A percentile compares a stretch with the other conserved stretches of the same genome.
phyloP scores from a whole-genome alignment of 2,329 filamentous ascomycete species.

The Scolecobasidium constrictum region DNA sequence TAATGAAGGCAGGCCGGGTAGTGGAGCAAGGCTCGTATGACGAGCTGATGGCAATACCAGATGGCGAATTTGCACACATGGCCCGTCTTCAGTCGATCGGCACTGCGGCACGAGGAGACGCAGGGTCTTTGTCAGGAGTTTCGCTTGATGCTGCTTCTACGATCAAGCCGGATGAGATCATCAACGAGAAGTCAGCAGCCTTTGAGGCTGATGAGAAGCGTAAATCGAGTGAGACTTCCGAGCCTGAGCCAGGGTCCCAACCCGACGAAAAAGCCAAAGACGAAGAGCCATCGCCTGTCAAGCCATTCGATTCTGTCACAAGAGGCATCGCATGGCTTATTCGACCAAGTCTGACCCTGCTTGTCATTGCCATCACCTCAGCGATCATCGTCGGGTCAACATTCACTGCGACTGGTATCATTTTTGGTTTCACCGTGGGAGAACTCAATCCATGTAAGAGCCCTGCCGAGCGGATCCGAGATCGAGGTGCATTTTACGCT shows the following conservation, averaged over 20 bases:
- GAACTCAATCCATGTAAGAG: constrained; percentile 44
- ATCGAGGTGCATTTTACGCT: constrained; percentile 27
- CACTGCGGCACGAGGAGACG: not conserved
- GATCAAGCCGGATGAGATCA: not conserved
- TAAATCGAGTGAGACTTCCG: not conserved
- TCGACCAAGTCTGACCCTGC: not conserved
- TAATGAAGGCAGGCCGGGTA: constrained; percentile 26
- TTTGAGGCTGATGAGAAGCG: not conserved
- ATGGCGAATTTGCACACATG: constrained; percentile 38
- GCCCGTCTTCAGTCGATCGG: constrained; percentile 33
- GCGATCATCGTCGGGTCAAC: constrained; percentile 45
- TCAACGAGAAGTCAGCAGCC: not conserved
- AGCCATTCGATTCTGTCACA: not conserved
- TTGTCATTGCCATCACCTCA: constrained; percentile 1
- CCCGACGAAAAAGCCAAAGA: not conserved
- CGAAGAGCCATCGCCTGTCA: not conserved
- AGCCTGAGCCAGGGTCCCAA: not conserved
- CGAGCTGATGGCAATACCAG: constrained; percentile 18
- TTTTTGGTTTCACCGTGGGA: constrained; percentile 52
- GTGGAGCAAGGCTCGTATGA: constrained; percentile 26
- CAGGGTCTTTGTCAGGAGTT: constrained; percentile 8
- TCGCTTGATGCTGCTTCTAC: not conserved
- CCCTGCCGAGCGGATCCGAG: not conserved
- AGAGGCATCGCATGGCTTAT: not conserved
- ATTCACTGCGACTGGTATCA: constrained; percentile 45